Evolutionary conservation across 768 basidiomycete genomes (phyloP).

Genomic region (Strobilomyces echinocephalus): DNA sequence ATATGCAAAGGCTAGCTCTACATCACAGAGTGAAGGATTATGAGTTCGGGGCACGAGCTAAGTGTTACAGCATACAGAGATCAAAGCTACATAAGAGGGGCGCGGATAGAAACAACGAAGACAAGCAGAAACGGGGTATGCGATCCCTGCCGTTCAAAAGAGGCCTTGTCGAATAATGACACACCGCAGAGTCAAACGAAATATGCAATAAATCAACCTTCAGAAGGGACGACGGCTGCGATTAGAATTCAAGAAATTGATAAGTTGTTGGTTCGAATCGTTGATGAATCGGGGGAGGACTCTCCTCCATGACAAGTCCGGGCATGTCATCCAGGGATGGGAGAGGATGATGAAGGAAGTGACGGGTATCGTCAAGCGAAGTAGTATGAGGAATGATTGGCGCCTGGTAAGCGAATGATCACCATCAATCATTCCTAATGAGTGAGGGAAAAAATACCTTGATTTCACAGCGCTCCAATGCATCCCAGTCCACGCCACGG

Average conservation of each 20-base stretch:
- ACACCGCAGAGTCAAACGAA: conserved; percentile 5
- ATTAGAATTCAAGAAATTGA: conserved; percentile 74
- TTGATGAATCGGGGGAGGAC: conserved; percentile 52
- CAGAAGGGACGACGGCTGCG: conserved; percentile 6
- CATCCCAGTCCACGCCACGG: conserved; percentile 89
- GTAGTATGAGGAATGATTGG: conserved; percentile 82
- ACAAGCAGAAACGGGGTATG: conserved; percentile 8
- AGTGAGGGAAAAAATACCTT: conserved; percentile 47
- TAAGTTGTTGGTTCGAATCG: conserved; percentile 63
- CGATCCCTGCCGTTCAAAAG: conserved; percentile 1
- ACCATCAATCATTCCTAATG: not conserved
- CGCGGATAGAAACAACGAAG: conserved; percentile 1
- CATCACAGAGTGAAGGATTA: conserved; percentile 5
- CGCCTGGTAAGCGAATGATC: conserved; percentile 44
- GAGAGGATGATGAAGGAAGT: conserved; percentile 78
- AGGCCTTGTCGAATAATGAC: not conserved
- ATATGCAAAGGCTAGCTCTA: conserved; percentile 9
- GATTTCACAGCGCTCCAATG: conserved; percentile 81
- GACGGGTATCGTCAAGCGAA: conserved; percentile 77
- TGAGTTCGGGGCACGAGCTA: conserved; percentile 5
- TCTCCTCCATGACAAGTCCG: conserved; percentile 64
- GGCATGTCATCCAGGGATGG: conserved; percentile 76
- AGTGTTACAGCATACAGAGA: conserved; percentile 28
- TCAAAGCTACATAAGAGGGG: conserved; percentile 27
- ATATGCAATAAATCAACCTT: conserved; percentile 28